Base-by-base conservation (phyloP, 2,329 filamentous ascomycete genomes). In the Stachybotrys echinatus region DNA sequence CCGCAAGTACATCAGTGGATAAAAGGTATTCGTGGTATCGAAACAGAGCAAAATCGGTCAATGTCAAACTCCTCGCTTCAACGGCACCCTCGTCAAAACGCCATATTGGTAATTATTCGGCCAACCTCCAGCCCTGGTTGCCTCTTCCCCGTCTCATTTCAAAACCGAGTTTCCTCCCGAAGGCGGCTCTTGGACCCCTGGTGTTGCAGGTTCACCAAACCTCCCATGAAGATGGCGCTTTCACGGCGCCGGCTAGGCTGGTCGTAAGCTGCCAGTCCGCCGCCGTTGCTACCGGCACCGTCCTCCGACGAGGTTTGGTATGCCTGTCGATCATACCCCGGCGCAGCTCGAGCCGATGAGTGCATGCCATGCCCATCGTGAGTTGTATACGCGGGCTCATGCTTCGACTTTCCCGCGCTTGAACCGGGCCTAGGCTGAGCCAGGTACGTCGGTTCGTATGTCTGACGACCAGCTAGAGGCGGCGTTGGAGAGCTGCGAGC, bases 171-270 rank as follows among this genome's bases (percentile, higher is more conserved):
- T 61, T 81, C 77, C 53, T 82, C 78, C 37, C 77, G 71, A 31
- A 81, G 66, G 12, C 77, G 77, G 55, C 76, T 80, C 59, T 74
- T 77, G 0, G 75, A 77, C 38, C 67, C 66, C 55, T 80, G 77
- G 19, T 74, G 71, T 48, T 71, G 76, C 27, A 80, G 63, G 22
- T 73, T 71, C 47, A 67, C 63, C 55, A 76, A 70, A 19, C 70
- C 69, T 51, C 76, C 71, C 60, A 77, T 72, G 52, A 83, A 80
- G 64, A 85, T 80, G 43, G 74, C 71, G 58, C 83, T 86, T 65
- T 86, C 82, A 46, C 83, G 75, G 45, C 80, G 73, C 60, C 74
- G 79, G 39, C 70, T 78, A 53, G 58, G 58, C 49, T 72, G 72
- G 45, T 77, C 74, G 52, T 65, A 58, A 17, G 58, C 52, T 20